Base-by-base conservation (phyloP, 2,329 filamentous ascomycete genomes). In the Aureobasidium subglaciale region DNA sequence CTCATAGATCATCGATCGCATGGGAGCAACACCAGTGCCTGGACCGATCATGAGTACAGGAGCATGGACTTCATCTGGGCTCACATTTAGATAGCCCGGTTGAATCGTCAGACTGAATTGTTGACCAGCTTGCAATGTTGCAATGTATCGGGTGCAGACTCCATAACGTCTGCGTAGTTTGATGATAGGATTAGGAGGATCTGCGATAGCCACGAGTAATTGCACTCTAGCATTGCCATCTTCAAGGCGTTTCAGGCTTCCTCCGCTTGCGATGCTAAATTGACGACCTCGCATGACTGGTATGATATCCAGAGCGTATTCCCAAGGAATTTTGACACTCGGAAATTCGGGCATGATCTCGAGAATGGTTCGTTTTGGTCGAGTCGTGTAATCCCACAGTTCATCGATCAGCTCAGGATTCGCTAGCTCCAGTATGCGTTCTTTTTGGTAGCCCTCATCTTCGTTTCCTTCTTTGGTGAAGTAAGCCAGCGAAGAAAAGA, bases 301-400 rank as follows among this genome's bases (percentile, higher is more conserved):
- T 55, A 99, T 85, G 15, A 91, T 77, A 54, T 85, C 83, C 9
- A 88, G 78, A 1, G 86, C 78, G 46, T 85, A 82, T 55, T 86
- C 76, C 71, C 85, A 88, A 0, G 93, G 91, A 2, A 99, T 83
- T 59, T 85, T 85, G 55, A 97, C 86, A 0, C 82, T 86, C 38
- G 87, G 81, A 64, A 99, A 99, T 63, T 99, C 93, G 56, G 92
- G 85, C 25, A 99, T 79, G 3, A 96, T 86, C 71, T 99, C 93
- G 5, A 99, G 75, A 56, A 97, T 96, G 57, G 88, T 95, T 30
- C 93, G 85, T 30, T 90, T 85, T 0, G 92, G 88, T 8, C 93
- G 84, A 0, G 91, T 91, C 1, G 93, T 93, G 67, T 99, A 99
- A 71, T 99, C 92, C 73, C 89, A 97, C 56, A 96, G 85, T 63